Base-by-base conservation (phyloP, 2,329 filamentous ascomycete species). In the Epichloe scottii region DNA sequence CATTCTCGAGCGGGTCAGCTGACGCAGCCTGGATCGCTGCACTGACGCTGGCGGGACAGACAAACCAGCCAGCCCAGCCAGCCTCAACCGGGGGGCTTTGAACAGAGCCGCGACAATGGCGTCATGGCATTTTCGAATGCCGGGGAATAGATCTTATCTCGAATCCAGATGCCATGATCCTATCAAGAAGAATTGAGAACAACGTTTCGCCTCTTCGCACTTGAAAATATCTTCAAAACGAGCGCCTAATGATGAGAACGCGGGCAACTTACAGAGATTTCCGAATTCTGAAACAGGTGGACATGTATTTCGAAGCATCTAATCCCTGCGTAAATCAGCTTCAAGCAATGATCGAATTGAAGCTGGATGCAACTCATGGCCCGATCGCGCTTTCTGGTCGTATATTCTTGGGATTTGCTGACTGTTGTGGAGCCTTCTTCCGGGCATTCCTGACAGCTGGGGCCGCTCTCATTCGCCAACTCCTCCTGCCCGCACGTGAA, bases 11-110 rank as follows among this genome's bases (percentile, higher is more conserved):
- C n/a, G 17, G 12, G 40, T 19, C 15, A 17, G 5, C 11, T 19
- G 19, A 5, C n/a, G 10, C 39, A 19, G 11, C 8, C n/a, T 19
- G 17, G 5, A 41, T 11, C 7, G 39, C 39, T 39, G 39, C 23
- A 26, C 23, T 26, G 23, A 26, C 19, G n/a, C 38, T 15, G 17
- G 38, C 38, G 38, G 38, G 15, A 17, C 38, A 15, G 51, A 53
- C 51, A 50, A 46, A 43, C 34, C 54, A 54, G 61, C 47, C 26
- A 43, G 30, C 39, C 26, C 39, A 26, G 17, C 19, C 60, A 62
- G 60, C 61, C 61, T 61, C 62, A 45, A 60, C 48, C 55, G 55
- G 54, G 45, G 54, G 53, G 58, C 55, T 56, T 61, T 57, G 55
- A 58, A 40, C 48, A 58, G 58, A 58, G 59, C 57, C 58, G 57